Evolutionary conservation across 2,329 filamentous ascomycete genomes (phyloP), one percentile per base, ranked within the genome.

Genomic region (Setomelanomma holmii): DNA sequence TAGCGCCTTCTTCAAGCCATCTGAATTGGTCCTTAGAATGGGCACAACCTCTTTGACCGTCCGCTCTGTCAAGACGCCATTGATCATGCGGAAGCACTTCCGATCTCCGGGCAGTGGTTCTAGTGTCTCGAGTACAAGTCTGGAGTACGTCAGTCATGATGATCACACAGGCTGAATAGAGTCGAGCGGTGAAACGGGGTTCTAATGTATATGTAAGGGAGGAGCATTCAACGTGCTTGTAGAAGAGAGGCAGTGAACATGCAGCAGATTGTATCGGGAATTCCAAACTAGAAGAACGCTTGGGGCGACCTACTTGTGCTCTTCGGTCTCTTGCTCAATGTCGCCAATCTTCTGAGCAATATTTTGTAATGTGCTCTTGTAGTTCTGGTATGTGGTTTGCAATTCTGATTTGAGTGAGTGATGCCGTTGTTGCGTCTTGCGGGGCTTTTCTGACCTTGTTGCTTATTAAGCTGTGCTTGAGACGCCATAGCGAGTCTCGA

Each of bases 71-170:
- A 99, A 80, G 20, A 98, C 93, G 40, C 95, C 95, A 75, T 99
- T 98, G 75, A 99, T 96, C 85, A 99, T 91, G 66, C 95, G 93
- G 79, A 98, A 99, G 79, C 93, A 98, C 80, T 97, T 99, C 68
- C 95, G 90, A 62, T 96, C 89, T 59, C 82, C 84, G 1, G 90
- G 83, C 20, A 98, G 84, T 40, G 93, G 93, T 53, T 89, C 84
- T 58, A 99, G 80, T 3, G 93, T 98, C 72, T 98, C 93, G 45
- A 98, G 85, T 27, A 99, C 95, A 61, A 98, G 89, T 77, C 95
- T 98, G 40, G 24, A 35, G 14, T 17, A 34, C 16, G 47, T 71
- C 45, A 72, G 64, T 44, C n/a, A n/a, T n/a, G 55, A 45, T 40
- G 17, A 55, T 40, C 20, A 44, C 19, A 20, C 12, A 12, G 19